Conservation (phyloP, 192 early-diverging fungal genomes). For the Linnemannia hyalina region DNA sequence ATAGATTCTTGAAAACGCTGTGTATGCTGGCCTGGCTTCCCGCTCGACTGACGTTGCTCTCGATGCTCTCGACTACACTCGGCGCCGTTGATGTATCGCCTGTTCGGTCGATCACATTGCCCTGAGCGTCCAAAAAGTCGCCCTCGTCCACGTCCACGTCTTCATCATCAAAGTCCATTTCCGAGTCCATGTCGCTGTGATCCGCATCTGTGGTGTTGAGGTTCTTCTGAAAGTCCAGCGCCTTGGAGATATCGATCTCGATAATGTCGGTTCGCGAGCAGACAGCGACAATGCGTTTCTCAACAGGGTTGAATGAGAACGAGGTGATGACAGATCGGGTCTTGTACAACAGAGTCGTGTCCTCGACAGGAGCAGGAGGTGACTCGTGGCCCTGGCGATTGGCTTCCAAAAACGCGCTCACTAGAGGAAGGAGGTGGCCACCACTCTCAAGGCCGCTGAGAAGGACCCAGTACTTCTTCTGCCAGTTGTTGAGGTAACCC, state of each 20-base stretch:
- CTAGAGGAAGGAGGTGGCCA: conserved; percentile 45
- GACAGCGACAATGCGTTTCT: conserved; percentile 72
- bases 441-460: conserved; percentile 51
- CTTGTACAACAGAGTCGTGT: conserved; percentile 55
- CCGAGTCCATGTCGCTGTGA: conserved; percentile 53
- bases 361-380: conserved; percentile 36
- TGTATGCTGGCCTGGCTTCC: conserved; percentile 43
- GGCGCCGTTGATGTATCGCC: conserved; percentile 26
- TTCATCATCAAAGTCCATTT: conserved; percentile 47
- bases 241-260: conserved; percentile 77
- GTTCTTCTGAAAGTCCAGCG: conserved; percentile 45
- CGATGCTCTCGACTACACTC: conserved; percentile 40
- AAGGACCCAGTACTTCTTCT: conserved; percentile 55
- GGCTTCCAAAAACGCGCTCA: conserved; percentile 35
- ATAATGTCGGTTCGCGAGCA: conserved; percentile 73
- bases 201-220: conserved; percentile 22
- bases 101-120: conserved; percentile 45
- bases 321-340: conserved; percentile 59
- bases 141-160: conserved; percentile 23
- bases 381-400: conserved; percentile 33
- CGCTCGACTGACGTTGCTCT: conserved; percentile 25
- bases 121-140: conserved; percentile 50
- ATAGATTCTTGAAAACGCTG: conserved; percentile 47
- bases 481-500: conserved; percentile 48
- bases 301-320: conserved; percentile 69